These are phyloP conservation scores for Boletus sp. DNA, from an alignment of 1,284 basidiomycete species.

Conservation along the genomic window DNA sequence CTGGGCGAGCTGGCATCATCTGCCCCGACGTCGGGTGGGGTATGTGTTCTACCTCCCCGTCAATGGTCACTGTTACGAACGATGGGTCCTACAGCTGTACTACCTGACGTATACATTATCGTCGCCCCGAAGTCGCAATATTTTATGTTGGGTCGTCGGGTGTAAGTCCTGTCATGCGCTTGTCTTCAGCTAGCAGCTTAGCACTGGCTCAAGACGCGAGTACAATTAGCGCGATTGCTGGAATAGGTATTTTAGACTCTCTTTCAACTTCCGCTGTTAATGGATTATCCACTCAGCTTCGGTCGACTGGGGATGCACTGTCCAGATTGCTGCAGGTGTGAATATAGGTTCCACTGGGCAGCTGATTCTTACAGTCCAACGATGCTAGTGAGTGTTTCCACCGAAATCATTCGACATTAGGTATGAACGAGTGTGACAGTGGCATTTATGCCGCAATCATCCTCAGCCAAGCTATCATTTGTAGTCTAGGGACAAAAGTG, in stretches of 20 bases:
- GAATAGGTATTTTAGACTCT: slow-evolving; percentile 25
- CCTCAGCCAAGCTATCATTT: slow-evolving; percentile 35
- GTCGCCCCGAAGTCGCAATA: not conserved
- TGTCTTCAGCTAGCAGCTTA: too few relatives aligned
- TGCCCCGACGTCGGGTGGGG: not conserved
- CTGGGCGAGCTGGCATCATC: not conserved
- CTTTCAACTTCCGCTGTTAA: too few relatives aligned
- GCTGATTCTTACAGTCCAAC: slow-evolving; percentile 29
- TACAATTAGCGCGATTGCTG: slow-evolving; percentile 37
- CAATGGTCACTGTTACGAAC: not conserved
- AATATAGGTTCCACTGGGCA: slow-evolving; percentile 33
- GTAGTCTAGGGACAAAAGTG: slow-evolving; percentile 40
- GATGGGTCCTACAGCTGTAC: not conserved
- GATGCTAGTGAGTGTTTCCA: slow-evolving; percentile 29
- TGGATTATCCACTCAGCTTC: slow-evolving; percentile 31
- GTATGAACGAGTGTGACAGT: too few relatives aligned
- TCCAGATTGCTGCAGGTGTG: slow-evolving; percentile 38
- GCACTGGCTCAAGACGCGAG: not conserved
- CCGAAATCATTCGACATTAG: slow-evolving; percentile 1
- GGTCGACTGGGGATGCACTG: slow-evolving; percentile 41
- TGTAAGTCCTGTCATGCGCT: not conserved
- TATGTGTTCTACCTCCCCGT: not conserved
- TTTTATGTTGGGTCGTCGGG: not conserved
- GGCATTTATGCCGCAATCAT: slow-evolving; percentile 32
- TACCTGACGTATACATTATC: not conserved